These are phyloP conservation scores for Diplodia corticola DNA, from an alignment of 2,329 filamentous ascomycete species.

Conservation along the genomic window DNA sequence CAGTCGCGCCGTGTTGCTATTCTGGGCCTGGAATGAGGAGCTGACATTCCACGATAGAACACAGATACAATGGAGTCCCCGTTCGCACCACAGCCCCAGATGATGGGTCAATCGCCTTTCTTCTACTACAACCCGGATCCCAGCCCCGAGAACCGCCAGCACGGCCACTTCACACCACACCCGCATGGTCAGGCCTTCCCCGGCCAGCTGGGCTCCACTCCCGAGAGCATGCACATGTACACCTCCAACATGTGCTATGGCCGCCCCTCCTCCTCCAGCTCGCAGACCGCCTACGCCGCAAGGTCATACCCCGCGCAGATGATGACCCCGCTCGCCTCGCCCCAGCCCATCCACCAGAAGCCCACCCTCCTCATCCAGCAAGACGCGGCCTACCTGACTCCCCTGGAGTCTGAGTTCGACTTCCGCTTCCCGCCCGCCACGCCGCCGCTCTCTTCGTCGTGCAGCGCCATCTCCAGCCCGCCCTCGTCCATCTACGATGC, in stretches of 20 bases:
- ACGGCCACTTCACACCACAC: slow-evolving; percentile 72
- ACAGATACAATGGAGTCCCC: slow-evolving; percentile 63
- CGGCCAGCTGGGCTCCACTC: slow-evolving; percentile 34
- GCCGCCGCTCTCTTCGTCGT: slow-evolving; percentile 80
- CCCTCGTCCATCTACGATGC: slow-evolving; percentile 71
- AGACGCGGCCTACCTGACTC: slow-evolving; percentile 51
- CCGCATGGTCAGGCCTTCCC: slow-evolving; percentile 50
- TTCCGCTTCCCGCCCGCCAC: slow-evolving; percentile 77
- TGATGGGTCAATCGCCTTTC: slow-evolving; percentile 73
- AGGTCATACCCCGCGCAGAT: slow-evolving; percentile 60
- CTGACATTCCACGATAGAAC: slow-evolving; percentile 30
- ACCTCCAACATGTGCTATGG: slow-evolving; percentile 48
- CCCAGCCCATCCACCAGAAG: slow-evolving; percentile 72
- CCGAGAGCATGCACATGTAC: slow-evolving; percentile 45
- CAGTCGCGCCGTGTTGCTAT: slow-evolving; percentile 7
- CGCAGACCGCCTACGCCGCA: slow-evolving; percentile 56
- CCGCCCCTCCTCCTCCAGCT: slow-evolving; percentile 64
- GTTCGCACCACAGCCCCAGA: slow-evolving; percentile 54
- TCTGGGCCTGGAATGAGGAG: slow-evolving; percentile 26
- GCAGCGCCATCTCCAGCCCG: slow-evolving; percentile 84
- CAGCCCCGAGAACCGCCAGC: slow-evolving; percentile 67
- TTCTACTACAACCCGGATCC: slow-evolving; percentile 85
- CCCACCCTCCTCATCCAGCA: slow-evolving; percentile 68
- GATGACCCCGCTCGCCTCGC: slow-evolving; percentile 75
- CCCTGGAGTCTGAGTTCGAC: slow-evolving; percentile 73